These are phyloP conservation scores for Penicillium daleae DNA, from an alignment of 495 filamentous ascomycete genomes.

Conservation along the genomic window DNA sequence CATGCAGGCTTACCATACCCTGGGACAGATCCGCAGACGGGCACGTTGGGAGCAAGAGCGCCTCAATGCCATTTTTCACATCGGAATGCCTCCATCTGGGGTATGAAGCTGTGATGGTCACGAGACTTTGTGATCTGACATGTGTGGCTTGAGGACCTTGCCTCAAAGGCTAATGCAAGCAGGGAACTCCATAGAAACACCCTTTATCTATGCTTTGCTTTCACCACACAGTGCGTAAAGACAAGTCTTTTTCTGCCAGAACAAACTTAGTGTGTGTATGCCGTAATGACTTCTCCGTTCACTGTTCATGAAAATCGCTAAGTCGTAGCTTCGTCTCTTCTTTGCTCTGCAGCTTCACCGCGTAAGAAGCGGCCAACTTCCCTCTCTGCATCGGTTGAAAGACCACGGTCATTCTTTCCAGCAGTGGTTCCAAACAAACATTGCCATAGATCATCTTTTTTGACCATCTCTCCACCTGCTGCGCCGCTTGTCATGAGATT, in stretches of 20 bases:
- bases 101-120: neutral
- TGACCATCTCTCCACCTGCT: constrained; percentile 79
- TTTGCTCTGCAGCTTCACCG: constrained; percentile 51
- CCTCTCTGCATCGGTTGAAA: constrained; percentile 34
- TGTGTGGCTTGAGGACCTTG: neutral
- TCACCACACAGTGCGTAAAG: neutral
- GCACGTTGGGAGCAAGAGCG: too few species aligned
- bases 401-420: constrained; percentile 25
- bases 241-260: too few species aligned
- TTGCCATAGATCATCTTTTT: constrained; percentile 81
- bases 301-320: neutral
- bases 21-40: too few species aligned
- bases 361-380: constrained; percentile 51
- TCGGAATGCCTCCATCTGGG: too few species aligned
- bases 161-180: neutral
- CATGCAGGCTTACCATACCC: neutral
- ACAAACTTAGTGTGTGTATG: neutral
- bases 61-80: too few species aligned
- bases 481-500: constrained; percentile 70
- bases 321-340: constrained; percentile 24
- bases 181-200: neutral
- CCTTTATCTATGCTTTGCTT: neutral
- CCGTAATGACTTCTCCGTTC: neutral
- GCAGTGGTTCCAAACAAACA: constrained; percentile 73
- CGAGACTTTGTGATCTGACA: neutral